phyloP scores from a whole-genome alignment of 371 early-diverging fungal species.

The Encephalitozoon romaleae region DNA sequence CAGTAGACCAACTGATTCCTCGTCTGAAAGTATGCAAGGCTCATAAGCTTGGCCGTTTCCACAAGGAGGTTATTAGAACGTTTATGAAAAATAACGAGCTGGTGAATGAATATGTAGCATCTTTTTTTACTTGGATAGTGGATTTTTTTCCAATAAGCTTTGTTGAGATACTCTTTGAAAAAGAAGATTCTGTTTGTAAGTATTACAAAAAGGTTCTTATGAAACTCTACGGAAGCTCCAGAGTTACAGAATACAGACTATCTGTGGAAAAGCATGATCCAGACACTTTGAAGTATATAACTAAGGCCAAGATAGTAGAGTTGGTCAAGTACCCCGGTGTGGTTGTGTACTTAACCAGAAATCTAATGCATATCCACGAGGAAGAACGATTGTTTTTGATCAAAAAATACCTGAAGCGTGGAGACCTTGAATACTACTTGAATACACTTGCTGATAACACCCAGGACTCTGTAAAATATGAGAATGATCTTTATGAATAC shows the following conservation, averaged over 20 bases:
- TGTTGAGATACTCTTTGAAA: not conserved
- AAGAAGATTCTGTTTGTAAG: not conserved
- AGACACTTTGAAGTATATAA: not conserved
- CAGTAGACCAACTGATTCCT: not conserved
- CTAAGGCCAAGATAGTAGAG: not conserved
- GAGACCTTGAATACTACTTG: slow-evolving; percentile 8
- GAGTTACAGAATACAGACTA: not conserved
- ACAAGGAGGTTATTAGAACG: not conserved
- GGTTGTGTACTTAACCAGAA: not conserved
- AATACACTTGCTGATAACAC: not conserved
- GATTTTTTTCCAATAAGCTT: not conserved
- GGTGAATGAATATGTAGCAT: not conserved
- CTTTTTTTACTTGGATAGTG: not conserved
- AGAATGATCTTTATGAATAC: not conserved
- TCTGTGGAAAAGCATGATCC: not conserved
- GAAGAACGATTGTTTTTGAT: not conserved
- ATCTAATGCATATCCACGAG: not conserved
- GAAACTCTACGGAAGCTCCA: not conserved
- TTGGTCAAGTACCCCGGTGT: not conserved
- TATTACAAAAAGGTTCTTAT: not conserved
- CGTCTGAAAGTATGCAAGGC: not conserved
- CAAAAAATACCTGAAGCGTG: slow-evolving; percentile 1
- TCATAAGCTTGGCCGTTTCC: not conserved
- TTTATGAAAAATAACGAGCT: slow-evolving; percentile 8
- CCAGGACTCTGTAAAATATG: not conserved